Percentiles rank a stretch among this genome's conserved stretches.
Conservation (phyloP, 768 basidiomycete genomes). For the Leccinum uliginosum region DNA sequence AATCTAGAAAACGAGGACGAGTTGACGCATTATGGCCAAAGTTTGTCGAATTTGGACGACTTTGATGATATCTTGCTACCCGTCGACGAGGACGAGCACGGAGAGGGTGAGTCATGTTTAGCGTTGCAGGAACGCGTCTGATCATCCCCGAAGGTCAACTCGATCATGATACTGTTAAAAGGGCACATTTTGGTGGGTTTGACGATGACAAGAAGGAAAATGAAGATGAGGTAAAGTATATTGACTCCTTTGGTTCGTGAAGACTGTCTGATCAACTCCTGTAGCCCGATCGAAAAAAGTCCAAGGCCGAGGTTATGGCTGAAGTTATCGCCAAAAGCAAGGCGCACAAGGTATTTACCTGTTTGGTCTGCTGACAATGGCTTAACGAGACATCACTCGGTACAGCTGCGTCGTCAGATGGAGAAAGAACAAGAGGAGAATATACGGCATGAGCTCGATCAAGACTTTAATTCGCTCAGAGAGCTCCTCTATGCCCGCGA, state of each 20-base stretch:
- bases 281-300: slow-evolving; percentile 81
- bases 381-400: not conserved
- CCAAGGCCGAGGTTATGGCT: slow-evolving; percentile 95
- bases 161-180: slow-evolving; percentile 59
- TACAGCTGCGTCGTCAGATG: slow-evolving; percentile 80
- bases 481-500: slow-evolving; percentile 62
- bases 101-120: slow-evolving; percentile 33
- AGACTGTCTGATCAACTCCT: not conserved
- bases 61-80: slow-evolving; percentile 62
- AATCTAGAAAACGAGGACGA: slow-evolving; percentile 92
- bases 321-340: slow-evolving; percentile 98
- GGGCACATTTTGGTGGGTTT: slow-evolving; percentile 84
- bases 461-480: slow-evolving; percentile 78
- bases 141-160: slow-evolving; percentile 51
- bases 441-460: slow-evolving; percentile 83
- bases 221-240: slow-evolving; percentile 43
- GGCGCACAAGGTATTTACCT: slow-evolving; percentile 70
- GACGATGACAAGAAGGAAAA: slow-evolving; percentile 58
- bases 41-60: slow-evolving; percentile 78
- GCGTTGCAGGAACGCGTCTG: not conserved
- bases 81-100: slow-evolving; percentile 54
- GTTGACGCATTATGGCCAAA: slow-evolving; percentile 88
- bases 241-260: not conserved
- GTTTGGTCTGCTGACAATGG: not conserved
- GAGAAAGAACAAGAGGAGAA: slow-evolving; percentile 83